Evolutionary conservation across 2,329 filamentous ascomycete genomes (phyloP).

Genomic region (Pseudopyricularia cyperi): DNA sequence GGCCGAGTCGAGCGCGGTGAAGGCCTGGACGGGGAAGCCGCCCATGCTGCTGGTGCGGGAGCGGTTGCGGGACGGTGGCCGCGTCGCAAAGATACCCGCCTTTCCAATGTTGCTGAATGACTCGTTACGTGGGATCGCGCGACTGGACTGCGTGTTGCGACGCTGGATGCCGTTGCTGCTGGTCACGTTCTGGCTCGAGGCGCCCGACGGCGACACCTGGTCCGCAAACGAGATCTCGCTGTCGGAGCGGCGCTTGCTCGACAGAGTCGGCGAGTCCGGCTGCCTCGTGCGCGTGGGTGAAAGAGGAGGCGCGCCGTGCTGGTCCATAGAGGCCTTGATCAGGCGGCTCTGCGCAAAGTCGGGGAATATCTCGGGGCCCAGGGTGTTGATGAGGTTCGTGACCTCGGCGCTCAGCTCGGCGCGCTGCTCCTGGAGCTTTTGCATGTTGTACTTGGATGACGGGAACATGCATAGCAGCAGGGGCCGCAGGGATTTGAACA

Average conservation of each 20-base stretch:
- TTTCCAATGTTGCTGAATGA: conserved; percentile 82
- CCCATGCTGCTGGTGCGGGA: conserved; percentile 56
- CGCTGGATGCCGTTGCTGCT: conserved; percentile 22
- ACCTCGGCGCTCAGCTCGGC: conserved; percentile 68
- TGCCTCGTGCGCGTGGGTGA: background rate
- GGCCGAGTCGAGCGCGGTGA: conserved; percentile 54
- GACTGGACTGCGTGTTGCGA: conserved; percentile 37
- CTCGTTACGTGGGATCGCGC: conserved; percentile 66
- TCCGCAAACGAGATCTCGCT: conserved; percentile 31
- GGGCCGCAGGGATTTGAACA: conserved; percentile 84
- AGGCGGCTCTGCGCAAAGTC: conserved; percentile 76
- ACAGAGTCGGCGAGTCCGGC: conserved; percentile 5
- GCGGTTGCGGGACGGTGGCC: conserved; percentile 63
- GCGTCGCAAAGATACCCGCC: conserved; percentile 81
- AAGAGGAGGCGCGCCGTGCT: conserved; percentile 15
- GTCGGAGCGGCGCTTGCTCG: conserved; percentile 23
- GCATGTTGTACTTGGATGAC: conserved; percentile 69
- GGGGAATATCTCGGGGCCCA: conserved; percentile 93
- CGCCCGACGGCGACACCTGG: conserved; percentile 6
- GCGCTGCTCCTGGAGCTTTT: conserved; percentile 60
- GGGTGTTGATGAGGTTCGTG: conserved; percentile 83
- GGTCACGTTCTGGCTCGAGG: conserved; percentile 19
- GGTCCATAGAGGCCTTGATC: conserved; percentile 39
- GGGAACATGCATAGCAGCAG: conserved; percentile 77
- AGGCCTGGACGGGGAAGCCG: conserved; percentile 54